Evolutionary conservation across 2,329 filamentous ascomycete genomes (phyloP).

Genomic region (Nemania bipapillata): DNA sequence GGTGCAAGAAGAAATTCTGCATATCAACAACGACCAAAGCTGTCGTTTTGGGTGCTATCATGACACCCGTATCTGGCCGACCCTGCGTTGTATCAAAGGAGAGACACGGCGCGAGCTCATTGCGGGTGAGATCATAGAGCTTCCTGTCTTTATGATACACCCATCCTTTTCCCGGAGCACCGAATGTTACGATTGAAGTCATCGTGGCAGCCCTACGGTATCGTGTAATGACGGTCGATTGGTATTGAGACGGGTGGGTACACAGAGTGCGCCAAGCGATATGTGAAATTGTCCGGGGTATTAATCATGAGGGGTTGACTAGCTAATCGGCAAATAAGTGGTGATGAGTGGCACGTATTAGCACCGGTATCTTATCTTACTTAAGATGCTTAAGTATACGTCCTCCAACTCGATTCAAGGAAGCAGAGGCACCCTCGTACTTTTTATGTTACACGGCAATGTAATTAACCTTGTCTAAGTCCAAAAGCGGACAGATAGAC

Average conservation of each 20-base stretch:
- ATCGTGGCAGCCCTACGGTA: not conserved
- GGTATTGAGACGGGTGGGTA: not conserved
- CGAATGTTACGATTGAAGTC: slow-evolving; percentile 44
- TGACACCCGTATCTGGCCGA: slow-evolving; percentile 49
- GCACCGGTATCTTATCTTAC: not conserved
- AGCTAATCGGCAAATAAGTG: not conserved
- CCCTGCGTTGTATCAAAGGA: slow-evolving; percentile 48
- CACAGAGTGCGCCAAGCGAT: not conserved
- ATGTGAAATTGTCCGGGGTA: not conserved
- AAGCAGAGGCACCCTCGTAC: not conserved
- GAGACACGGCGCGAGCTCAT: slow-evolving; percentile 28
- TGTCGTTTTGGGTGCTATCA: slow-evolving; percentile 55
- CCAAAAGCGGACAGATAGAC: too few species aligned
- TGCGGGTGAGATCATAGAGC: slow-evolving; percentile 48
- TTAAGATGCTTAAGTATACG: not conserved
- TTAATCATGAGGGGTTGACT: slow-evolving; percentile 6
- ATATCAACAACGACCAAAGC: slow-evolving; percentile 64
- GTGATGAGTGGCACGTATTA: not conserved
- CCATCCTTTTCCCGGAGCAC: slow-evolving; percentile 50
- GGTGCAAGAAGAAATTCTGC: slow-evolving; percentile 64
- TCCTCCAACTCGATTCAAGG: not conserved
- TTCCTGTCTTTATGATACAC: slow-evolving; percentile 45
- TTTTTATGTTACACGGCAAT: not conserved
- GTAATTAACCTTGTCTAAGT: too few species aligned
- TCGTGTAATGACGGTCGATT: not conserved